Conservation (phyloP, 1,284 basidiomycete species). For the Somion occarium region DNA sequence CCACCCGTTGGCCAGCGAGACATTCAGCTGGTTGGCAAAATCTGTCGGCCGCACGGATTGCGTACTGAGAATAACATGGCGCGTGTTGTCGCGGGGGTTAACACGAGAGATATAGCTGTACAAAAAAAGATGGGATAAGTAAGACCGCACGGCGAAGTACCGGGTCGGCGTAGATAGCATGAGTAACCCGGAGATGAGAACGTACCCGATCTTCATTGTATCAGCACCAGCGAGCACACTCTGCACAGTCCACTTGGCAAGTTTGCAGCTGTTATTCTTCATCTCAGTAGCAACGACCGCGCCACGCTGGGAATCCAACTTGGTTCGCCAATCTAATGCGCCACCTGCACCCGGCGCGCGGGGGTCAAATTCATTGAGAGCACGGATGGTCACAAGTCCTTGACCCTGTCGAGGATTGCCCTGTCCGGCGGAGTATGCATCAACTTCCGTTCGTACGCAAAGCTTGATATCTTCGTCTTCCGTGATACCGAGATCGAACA, state of each 20-base stretch:
- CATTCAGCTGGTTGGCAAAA: constrained; percentile 93
- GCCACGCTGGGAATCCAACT: constrained; percentile 94
- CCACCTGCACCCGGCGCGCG: constrained; percentile 86
- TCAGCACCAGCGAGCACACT: constrained; percentile 95
- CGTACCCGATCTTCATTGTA: constrained; percentile 95
- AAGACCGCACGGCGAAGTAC: not conserved
- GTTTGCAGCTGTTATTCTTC: constrained; percentile 99
- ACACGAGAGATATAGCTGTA: constrained; percentile 87
- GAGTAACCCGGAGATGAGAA: constrained; percentile 8
- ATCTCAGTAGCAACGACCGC: constrained; percentile 99
- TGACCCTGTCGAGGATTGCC: constrained; percentile 70
- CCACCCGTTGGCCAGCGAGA: constrained; percentile 96
- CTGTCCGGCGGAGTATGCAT: constrained; percentile 74
- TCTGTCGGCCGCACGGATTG: constrained; percentile 94
- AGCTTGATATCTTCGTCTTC: constrained; percentile 91
- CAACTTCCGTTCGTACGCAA: constrained; percentile 94
- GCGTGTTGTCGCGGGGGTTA: constrained; percentile 90
- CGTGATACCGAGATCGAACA: constrained; percentile 89
- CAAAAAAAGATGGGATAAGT: not conserved
- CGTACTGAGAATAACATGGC: constrained; percentile 94
- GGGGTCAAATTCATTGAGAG: constrained; percentile 97
- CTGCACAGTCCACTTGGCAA: constrained; percentile 97
- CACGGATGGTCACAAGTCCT: constrained; percentile 87
- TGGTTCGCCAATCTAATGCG: constrained; percentile 95
- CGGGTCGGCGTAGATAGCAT: no score